A percentile compares a stretch with the other conserved stretches of the same genome.
Conservation (phyloP, 1,139 yeast genomes). For the Pichiaceae sp. region DNA sequence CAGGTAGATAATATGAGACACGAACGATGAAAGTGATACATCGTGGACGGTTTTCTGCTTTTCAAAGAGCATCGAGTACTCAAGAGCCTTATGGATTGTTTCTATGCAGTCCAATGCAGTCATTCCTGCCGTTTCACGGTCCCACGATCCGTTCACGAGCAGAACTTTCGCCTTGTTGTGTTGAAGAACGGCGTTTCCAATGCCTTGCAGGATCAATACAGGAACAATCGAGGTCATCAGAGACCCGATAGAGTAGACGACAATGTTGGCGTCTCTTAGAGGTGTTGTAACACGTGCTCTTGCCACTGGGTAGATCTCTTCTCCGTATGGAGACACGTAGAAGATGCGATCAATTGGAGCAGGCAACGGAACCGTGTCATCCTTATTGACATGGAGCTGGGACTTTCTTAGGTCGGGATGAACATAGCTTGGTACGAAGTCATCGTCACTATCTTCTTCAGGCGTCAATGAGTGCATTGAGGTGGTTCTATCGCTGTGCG, state of each 20-base stretch:
- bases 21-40: slow-evolving; percentile 31
- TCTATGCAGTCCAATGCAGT: slow-evolving; percentile 5
- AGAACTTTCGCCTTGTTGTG: slow-evolving; percentile 15
- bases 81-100: slow-evolving; percentile 2
- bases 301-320: slow-evolving; percentile 75
- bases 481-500: background rate
- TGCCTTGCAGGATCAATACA: slow-evolving; percentile 62
- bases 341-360: slow-evolving; percentile 69
- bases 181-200: slow-evolving; percentile 45
- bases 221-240: slow-evolving; percentile 83
- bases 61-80: slow-evolving; percentile 3
- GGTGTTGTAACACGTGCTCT: slow-evolving; percentile 53
- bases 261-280: slow-evolving; percentile 41
- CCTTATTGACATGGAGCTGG: slow-evolving; percentile 62
- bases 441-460: slow-evolving; percentile 8
- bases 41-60: background rate
- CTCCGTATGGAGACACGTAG: slow-evolving; percentile 84
- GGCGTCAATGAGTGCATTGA: background rate
- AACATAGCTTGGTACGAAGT: slow-evolving; percentile 56
- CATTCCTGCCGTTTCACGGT: slow-evolving; percentile 10
- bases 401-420: slow-evolving; percentile 74
- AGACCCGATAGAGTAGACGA: slow-evolving; percentile 80
- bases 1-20: slow-evolving; percentile 53
- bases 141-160: slow-evolving; percentile 7
- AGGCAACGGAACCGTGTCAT: slow-evolving; percentile 48